Conservation (phyloP, 2,329 filamentous ascomycete species). For the Diaporthe citrichinensis region DNA sequence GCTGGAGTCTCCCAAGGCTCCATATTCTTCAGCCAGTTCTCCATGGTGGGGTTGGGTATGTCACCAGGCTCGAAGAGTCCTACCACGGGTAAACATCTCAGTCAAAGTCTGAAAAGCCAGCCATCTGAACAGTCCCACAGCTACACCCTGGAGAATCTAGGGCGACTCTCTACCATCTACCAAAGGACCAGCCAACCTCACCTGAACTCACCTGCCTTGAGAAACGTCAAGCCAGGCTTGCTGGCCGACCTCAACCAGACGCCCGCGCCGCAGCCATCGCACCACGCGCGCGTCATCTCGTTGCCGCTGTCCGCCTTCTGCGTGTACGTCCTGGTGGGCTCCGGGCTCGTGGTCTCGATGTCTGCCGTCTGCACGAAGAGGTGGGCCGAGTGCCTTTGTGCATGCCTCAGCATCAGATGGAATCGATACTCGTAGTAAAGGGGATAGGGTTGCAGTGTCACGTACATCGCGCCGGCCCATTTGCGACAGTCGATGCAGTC, state of each 20-base stretch:
- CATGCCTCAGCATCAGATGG: background rate
- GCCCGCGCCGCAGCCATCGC: constrained; percentile 10
- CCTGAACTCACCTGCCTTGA: constrained; percentile 15
- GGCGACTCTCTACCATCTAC: no score
- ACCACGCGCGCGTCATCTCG: constrained; percentile 14
- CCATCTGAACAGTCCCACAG: background rate
- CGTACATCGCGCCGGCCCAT: constrained; percentile 18
- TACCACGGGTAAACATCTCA: background rate
- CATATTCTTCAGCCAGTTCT: constrained; percentile 24
- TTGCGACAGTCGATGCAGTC: constrained; percentile 12
- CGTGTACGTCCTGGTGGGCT: background rate
- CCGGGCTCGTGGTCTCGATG: background rate
- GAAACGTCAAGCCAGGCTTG: constrained; percentile 8
- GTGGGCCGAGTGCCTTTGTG: constrained; percentile 17
- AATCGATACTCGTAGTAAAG: background rate
- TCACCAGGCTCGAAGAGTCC: constrained; percentile 9
- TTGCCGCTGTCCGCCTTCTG: constrained; percentile 18
- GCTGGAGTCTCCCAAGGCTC: constrained; percentile 9
- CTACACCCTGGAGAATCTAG: background rate
- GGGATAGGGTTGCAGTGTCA: background rate
- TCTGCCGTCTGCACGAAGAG: constrained; percentile 13
- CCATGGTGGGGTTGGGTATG: constrained; percentile 5
- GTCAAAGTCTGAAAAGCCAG: background rate
- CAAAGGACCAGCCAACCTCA: no score
- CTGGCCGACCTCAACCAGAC: constrained; percentile 11